Conservation (phyloP, 371 early-diverging fungal species). For the Mycotypha africana region DNA sequence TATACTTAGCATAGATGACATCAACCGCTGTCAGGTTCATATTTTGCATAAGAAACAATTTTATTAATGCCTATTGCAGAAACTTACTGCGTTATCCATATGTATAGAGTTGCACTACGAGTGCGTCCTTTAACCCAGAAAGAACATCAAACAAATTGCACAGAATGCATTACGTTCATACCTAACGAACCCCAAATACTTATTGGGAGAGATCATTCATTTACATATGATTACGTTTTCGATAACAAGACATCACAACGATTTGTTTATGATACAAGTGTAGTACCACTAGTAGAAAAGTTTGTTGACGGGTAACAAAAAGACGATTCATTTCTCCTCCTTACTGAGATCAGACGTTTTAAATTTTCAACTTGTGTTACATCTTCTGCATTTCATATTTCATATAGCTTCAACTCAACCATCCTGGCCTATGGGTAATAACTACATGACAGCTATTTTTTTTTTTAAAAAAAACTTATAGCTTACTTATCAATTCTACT, state of each 20-base stretch:
- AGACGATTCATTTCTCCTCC: no score
- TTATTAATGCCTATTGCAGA: no score
- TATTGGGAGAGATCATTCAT: constrained; percentile 64
- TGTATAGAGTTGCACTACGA: constrained; percentile 74
- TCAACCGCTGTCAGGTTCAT: constrained; percentile 35
- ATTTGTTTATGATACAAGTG: constrained; percentile 62
- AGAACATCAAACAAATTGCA: constrained; percentile 64
- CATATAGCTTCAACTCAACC: constrained; percentile 70
- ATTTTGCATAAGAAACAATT: neutral
- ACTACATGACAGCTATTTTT: constrained; percentile 27
- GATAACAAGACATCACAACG: constrained; percentile 64
- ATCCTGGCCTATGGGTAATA: constrained; percentile 97
- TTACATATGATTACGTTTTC: constrained; percentile 87
- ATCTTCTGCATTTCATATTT: no score
- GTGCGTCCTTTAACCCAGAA: constrained; percentile 75
- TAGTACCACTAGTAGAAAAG: constrained; percentile 70
- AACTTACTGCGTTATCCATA: no score
- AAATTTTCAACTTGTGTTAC: no score
- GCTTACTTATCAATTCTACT: neutral
- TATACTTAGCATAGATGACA: constrained; percentile 16
- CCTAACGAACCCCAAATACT: constrained; percentile 58
- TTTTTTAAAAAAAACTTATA: constrained; percentile 3
- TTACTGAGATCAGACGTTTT: no score
- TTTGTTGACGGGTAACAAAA: constrained; percentile 92
- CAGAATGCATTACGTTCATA: constrained; percentile 63